Evolutionary conservation across 225 moss, liverwort and hornwort genomes (phyloP).

Genomic region (Neckera pumila): DNA sequence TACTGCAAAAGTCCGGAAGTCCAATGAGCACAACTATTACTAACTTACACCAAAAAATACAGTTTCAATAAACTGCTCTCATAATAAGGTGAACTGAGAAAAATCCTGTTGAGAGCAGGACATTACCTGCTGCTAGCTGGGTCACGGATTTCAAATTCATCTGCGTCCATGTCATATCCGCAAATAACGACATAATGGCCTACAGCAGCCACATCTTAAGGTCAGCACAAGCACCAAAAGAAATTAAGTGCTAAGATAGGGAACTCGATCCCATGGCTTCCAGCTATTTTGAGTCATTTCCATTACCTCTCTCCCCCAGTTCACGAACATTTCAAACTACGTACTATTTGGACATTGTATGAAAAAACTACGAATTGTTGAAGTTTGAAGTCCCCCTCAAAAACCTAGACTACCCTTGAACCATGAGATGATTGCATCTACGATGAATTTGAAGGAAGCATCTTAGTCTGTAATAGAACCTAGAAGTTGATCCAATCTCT

Average conservation of each 20-base stretch:
- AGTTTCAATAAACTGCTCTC: background rate
- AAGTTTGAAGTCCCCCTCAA: background rate
- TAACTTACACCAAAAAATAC: background rate
- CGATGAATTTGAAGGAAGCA: background rate
- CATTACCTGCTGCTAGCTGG: constrained; percentile 76
- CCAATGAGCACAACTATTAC: background rate
- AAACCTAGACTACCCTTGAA: background rate
- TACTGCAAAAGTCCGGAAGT: constrained; percentile 33
- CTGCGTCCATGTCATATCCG: constrained; percentile 87
- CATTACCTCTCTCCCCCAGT: background rate
- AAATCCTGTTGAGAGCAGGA: background rate
- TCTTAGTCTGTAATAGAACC: background rate
- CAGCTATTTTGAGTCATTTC: background rate
- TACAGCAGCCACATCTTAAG: constrained; percentile 8
- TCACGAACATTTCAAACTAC: background rate
- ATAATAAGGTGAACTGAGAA: background rate
- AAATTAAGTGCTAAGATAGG: background rate
- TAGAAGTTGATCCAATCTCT: background rate
- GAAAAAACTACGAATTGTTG: background rate
- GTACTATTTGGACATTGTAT: background rate
- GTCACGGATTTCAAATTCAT: constrained; percentile 98
- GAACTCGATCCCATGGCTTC: background rate
- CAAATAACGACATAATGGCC: constrained; percentile 99
- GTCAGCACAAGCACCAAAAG: background rate
- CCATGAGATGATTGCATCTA: background rate